Evolutionary conservation across 352 stramenopile species (phyloP), one percentile per base, ranked within the genome.

Genomic region (Phytopythium montanum): DNA sequence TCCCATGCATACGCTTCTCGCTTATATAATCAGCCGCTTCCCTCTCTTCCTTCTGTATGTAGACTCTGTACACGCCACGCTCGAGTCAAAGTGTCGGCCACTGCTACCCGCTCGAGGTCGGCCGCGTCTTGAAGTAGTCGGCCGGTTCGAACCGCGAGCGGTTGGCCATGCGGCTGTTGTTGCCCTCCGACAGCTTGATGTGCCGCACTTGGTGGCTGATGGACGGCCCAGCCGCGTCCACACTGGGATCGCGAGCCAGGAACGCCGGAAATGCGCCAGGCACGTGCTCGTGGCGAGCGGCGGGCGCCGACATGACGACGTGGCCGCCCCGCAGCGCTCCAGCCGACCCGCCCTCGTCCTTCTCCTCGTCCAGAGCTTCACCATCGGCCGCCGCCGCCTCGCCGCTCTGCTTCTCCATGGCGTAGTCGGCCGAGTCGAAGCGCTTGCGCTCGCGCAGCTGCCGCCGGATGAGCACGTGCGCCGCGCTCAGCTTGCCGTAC

Each of bases 371-470:
- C 14, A 54, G n/a, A n/a, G n/a, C n/a, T n/a, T n/a, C n/a, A n/a
- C n/a, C n/a, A n/a, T n/a, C 66, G 44, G 66, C 66, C 13, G 12
- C 44, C 23, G 21, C 13, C 44, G 18, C 8, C 23, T 13, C 44
- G 23, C 44, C 71, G 2, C 72, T 67, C n/a, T 85, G 73, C 49
- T 72, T 69, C 51, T 88, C 75, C 79, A 91, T 88, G 4, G 70
- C 66, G 60, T 94, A 90, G 62, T 92, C 85, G 0, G 83, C 83
- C 31, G 85, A 94, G 59, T 93, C 83, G 29, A 94, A 93, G 5
- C 81, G 80, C 48, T 94, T 92, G 16, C 85, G 77, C 56, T 94
- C 85, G 56, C 88, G 85, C 16, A 94, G 57, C 48, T 92, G 87
- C 12, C 83, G 85, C 25, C 84, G 85, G 51, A 94, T 79, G 16